Conservation (phyloP, 768 basidiomycete species). For the Cystobasidium tubakii region DNA sequence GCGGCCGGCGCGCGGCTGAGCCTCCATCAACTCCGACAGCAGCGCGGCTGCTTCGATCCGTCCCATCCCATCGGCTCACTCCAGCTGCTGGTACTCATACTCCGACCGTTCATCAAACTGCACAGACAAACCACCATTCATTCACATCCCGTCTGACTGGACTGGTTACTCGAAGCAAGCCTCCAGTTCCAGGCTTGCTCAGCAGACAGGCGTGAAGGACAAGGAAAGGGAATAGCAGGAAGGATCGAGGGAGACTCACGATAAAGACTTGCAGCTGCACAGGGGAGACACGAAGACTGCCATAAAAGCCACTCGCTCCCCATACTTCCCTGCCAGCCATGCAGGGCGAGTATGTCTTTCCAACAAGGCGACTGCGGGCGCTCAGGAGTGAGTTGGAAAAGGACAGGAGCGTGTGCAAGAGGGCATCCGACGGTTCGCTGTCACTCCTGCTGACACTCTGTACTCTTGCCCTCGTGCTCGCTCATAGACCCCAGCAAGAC, state of each 20-base stretch:
- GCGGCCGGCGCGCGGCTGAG: background rate
- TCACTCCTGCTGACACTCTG: no score
- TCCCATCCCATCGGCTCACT: no score
- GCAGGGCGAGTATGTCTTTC: conserved; percentile 50
- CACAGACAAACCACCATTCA: background rate
- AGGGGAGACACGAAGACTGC: no score
- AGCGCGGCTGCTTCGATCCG: background rate
- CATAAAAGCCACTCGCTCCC: no score
- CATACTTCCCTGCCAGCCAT: conserved; percentile 17
- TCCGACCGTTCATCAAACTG: no score
- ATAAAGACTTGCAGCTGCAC: no score
- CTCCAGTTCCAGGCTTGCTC: background rate
- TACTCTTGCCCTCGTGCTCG: background rate
- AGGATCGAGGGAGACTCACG: background rate
- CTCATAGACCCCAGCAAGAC: conserved; percentile 52
- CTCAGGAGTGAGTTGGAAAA: conserved; percentile 48
- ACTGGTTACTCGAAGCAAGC: no score
- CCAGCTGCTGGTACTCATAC: background rate
- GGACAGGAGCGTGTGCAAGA: background rate
- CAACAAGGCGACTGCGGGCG: conserved; percentile 47
- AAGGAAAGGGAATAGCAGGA: background rate
- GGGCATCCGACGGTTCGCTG: no score
- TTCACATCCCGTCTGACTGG: background rate
- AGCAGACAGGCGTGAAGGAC: no score
- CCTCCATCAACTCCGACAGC: background rate